Conservation (phyloP, 768 basidiomycete genomes). For the Kwoniella newhampshirensis region DNA sequence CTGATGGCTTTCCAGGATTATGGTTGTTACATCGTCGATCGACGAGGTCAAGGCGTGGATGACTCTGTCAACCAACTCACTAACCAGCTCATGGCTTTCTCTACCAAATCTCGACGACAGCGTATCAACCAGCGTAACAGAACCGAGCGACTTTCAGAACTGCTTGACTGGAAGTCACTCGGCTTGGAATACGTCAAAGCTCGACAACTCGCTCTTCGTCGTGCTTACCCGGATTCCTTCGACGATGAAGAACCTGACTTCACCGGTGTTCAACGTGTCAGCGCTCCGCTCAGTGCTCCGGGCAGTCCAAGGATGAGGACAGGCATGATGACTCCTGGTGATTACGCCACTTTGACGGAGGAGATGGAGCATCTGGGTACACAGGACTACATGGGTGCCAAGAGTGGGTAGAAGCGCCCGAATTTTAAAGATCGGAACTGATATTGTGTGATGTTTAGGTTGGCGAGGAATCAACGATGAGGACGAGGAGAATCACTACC, state of each 20-base stretch:
- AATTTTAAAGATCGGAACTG: slow-evolving; percentile 39
- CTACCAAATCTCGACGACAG: slow-evolving; percentile 73
- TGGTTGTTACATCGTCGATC: slow-evolving; percentile 94
- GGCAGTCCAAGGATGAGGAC: slow-evolving; percentile 78
- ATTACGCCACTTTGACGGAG: slow-evolving; percentile 52
- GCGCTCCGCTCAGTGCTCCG: slow-evolving; percentile 71
- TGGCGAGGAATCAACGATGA: slow-evolving; percentile 60
- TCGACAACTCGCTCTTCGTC: slow-evolving; percentile 80
- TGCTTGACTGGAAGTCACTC: slow-evolving; percentile 92
- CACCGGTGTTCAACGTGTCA: slow-evolving; percentile 65
- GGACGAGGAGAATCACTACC: slow-evolving; percentile 63
- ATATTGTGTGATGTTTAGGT: slow-evolving; percentile 37
- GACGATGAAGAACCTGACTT: slow-evolving; percentile 61
- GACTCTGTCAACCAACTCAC: slow-evolving; percentile 81
- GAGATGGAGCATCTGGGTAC: slow-evolving; percentile 86
- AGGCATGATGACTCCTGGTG: slow-evolving; percentile 76
- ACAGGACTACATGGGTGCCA: slow-evolving; percentile 54
- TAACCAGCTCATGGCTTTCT: slow-evolving; percentile 51
- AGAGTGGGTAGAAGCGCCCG: slow-evolving; percentile 80
- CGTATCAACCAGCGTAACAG: slow-evolving; percentile 98
- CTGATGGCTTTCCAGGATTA: slow-evolving; percentile 61
- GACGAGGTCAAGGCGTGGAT: slow-evolving; percentile 82
- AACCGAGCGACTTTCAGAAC: slow-evolving; percentile 86
- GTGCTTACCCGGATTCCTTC: slow-evolving; percentile 95
- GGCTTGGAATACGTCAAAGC: slow-evolving; percentile 97